Evolutionary conservation across 179 eudicot genomes (phyloP).

Genomic region (Silene vulgaris): DNA sequence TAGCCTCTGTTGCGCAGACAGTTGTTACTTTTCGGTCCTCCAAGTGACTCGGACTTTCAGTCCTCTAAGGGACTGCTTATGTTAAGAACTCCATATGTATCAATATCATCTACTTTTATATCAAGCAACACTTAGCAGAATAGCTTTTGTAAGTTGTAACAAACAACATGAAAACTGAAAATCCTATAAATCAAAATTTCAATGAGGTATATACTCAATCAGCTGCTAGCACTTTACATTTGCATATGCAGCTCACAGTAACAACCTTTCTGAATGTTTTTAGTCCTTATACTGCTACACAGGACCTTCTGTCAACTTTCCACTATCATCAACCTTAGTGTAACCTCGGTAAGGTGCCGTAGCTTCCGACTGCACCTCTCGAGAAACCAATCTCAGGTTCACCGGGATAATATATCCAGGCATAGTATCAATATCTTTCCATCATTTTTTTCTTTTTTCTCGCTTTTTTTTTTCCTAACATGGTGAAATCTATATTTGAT

Average conservation of each 20-base stretch:
- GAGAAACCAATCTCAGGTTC: not conserved
- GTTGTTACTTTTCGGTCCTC: not conserved
- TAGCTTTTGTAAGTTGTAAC: not conserved
- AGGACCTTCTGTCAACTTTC: slow-evolving; percentile 7
- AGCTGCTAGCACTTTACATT: slow-evolving; percentile 11
- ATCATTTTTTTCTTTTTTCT: not conserved
- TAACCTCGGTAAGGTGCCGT: not conserved
- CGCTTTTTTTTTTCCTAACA: not conserved
- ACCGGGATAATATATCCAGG: not conserved
- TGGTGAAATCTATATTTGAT: not conserved
- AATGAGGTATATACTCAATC: slow-evolving; percentile 3
- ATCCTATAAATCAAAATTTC: not conserved
- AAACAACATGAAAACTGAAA: not conserved
- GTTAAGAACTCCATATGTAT: not conserved
- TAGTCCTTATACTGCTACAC: slow-evolving; percentile 4
- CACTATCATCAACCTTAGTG: not conserved
- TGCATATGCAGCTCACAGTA: slow-evolving; percentile 12
- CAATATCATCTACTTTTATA: not conserved
- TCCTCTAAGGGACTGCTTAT: too few relatives aligned
- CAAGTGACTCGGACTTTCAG: not conserved
- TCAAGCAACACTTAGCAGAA: not conserved
- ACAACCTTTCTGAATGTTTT: not conserved
- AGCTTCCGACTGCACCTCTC: not conserved
- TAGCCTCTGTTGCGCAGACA: slow-evolving; percentile 2
- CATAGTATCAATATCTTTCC: not conserved